Conservation (phyloP, 2,329 filamentous ascomycete genomes). For the Rhinocladiella similis region DNA sequence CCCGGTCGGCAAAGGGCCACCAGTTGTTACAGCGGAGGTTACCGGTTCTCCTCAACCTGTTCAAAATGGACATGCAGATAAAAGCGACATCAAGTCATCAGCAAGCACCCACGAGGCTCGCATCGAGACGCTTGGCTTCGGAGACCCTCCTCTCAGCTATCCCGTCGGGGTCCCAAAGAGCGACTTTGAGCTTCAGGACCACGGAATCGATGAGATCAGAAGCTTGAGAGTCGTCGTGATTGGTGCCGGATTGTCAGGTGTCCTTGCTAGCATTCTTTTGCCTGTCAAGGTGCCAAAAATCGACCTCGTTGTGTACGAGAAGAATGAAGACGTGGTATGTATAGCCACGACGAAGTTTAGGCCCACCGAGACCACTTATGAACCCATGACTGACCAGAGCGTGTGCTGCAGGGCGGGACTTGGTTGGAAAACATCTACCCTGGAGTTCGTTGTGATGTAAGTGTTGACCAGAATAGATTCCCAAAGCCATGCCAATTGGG, state of each 20-base stretch:
- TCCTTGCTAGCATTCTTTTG: conserved; percentile 40
- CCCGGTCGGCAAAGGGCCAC: no score
- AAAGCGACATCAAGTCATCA: no score
- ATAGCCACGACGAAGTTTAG: no score
- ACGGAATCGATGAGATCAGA: conserved; percentile 36
- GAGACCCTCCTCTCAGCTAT: no score
- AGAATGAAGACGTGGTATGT: conserved; percentile 25
- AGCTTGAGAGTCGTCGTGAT: conserved; percentile 38
- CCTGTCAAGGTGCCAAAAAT: conserved; percentile 38
- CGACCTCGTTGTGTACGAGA: conserved; percentile 21
- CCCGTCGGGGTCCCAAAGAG: no score
- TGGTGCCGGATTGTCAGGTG: conserved; percentile 42
- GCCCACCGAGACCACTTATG: neutral
- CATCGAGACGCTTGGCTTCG: no score
- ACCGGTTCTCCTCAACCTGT: no score
- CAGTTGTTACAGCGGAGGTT: no score
- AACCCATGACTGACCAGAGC: neutral
- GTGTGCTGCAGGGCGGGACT: conserved; percentile 33
- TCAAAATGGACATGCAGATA: no score
- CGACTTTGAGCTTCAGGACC: conserved; percentile 30
- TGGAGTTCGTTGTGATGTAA: conserved; percentile 26
- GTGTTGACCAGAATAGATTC: no score
- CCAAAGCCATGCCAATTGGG: no score
- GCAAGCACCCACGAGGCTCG: no score
- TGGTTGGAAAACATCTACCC: conserved; percentile 37